Base-by-base conservation (phyloP, 1,284 basidiomycete species). In the Rugiboletus extremiorientalis region DNA sequence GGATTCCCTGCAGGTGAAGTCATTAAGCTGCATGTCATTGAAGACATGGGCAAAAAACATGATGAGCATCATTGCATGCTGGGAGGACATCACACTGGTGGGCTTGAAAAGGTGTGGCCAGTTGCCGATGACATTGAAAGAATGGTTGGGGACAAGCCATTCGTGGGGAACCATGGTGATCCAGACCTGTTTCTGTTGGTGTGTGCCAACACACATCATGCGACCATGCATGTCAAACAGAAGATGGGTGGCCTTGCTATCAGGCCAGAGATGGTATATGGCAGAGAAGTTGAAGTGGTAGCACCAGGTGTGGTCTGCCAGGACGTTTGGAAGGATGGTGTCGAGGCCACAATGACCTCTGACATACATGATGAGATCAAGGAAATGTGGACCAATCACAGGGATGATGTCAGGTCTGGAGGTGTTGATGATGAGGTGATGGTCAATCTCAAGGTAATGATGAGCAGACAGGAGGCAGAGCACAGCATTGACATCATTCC, bases 331-430 rank as follows among this genome's bases (percentile, higher is more conserved):
- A 6, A 45, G 53, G 18, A 41, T 12, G 1, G 56, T 36, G 4
- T 58, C 36, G 15, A 58, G 42, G 2, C 54, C 54, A 2, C 15
- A 6, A 22, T 37, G 43, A 12, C 25, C 30, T 0, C 56, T 48
- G 4, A 58, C 22, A 1, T 58, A 58, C 25, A 58, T 23, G 15
- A 50, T 22, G 14, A 40, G 23, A n/a, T 58, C 55, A 10, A 58
- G 47, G 12, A 46, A 58, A 10, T 58, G 56, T 0, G 48, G 47
- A 1, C 54, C 40, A 1, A 49, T 41, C 2, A 22, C 6, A 1
- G 55, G 36, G 11, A 36, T 1, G 14, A 57, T n/a, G 16, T 30
- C 1, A 0, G 9, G 30, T 1, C 5, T 0, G 1, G 22, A 14
- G 18, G 55, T 15, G 47, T 58, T 36, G 1, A 58, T 18, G 10